phyloP scores from a whole-genome alignment of 495 filamentous ascomycete species.

The Penicillium robsamsonii region DNA sequence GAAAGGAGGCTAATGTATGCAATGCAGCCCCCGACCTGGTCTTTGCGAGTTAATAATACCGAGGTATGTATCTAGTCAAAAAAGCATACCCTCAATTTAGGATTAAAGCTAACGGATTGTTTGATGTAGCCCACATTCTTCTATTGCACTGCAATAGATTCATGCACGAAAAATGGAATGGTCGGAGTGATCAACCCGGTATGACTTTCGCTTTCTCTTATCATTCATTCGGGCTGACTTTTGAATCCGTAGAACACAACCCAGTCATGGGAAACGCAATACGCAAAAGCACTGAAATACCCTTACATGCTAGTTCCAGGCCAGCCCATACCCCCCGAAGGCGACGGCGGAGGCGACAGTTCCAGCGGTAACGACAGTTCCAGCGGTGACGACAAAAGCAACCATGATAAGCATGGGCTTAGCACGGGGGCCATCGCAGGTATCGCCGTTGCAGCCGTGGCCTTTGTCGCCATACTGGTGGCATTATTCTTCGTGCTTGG shows the following conservation, averaged over 20 bases:
- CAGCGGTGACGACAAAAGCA: background rate
- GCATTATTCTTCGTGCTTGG: conserved; percentile 42
- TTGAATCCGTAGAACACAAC: conserved; percentile 29
- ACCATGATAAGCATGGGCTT: conserved; percentile 15
- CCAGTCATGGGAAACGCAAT: conserved; percentile 34
- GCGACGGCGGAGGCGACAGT: conserved; percentile 6
- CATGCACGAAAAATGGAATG: conserved; percentile 42
- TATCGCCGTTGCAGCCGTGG: conserved; percentile 34
- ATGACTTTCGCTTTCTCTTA: conserved; percentile 1
- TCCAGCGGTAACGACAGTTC: conserved; percentile 4
- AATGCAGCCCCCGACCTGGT: conserved; percentile 35
- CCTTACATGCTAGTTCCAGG: conserved; percentile 43
- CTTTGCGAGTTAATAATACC: conserved; percentile 33
- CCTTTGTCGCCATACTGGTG: conserved; percentile 33
- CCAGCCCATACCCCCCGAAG: conserved; percentile 39
- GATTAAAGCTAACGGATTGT: background rate
- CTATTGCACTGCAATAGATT: conserved; percentile 42
- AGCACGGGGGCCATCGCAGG: conserved; percentile 40
- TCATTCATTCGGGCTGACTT: background rate
- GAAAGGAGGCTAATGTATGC: background rate
- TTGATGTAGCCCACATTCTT: conserved; percentile 36
- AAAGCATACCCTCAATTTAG: background rate
- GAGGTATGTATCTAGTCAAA: conserved; percentile 23
- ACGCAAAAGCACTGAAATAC: conserved; percentile 28
- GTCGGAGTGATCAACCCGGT: conserved; percentile 45